Base-by-base conservation (phyloP, 768 basidiomycete genomes). In the Rhizopogon vulgaris region DNA sequence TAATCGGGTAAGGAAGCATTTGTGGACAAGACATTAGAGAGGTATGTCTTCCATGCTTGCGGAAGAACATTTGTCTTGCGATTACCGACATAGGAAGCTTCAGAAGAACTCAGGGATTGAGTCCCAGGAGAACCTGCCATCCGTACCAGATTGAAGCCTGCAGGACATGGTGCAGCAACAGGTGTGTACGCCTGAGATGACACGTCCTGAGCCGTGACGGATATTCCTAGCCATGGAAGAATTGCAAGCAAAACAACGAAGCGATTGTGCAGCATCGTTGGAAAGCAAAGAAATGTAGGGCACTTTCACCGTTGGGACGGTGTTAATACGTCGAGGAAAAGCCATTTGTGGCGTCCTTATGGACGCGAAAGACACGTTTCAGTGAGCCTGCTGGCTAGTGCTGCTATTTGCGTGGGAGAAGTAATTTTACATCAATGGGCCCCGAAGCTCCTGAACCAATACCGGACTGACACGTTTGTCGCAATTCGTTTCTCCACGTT, bases 1-100 rank as follows among this genome's bases (percentile, higher is more conserved):
- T 76, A 76, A 4, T 49, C 27, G 2, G 75, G 73, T 0, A 72
- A 60, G 8, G 56, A 30, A 22, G 60, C 49, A 0, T 60, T 57
- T 27, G 67, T 69, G 2, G 64, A 48, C 39, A 72, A 55, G 30
- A 73, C 71, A 40, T 70, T 71, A 3, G 63, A 36, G 32, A 77
- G 67, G 56, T 78, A 78, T 1, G 56, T 27, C 41, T 60, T 58
- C 71, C 71, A 79, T 0, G 76, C 71, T 0, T 59, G 53, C 0
- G 74, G 73, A 8, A 75, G 60, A 27, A 74, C 70, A 10, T 69
- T 49, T 0, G 66, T 50, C 17, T 60, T 60, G 10, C 74, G 69
- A 4, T 60, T 55, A 10, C 62, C 38, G 42, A 77, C 51, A 57
- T 79, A 79, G 5, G 53, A 48, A 1, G 55, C 14, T 53, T 79